Base-by-base conservation (phyloP, 768 basidiomycete species). In the Termitomyces eurrhizus region DNA sequence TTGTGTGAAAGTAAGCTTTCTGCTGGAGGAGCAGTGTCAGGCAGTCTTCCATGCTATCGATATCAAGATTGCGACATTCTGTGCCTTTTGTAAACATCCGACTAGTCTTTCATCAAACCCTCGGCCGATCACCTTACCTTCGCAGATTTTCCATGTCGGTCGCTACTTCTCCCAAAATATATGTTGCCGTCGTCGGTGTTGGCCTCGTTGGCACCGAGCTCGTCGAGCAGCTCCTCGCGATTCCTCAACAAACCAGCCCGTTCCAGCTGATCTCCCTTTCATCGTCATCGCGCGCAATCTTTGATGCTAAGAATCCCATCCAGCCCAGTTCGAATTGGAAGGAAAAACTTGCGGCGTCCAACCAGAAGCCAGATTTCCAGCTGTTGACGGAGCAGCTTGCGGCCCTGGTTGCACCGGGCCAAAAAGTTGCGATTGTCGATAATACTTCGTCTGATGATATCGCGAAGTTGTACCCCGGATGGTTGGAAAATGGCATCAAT, bases 181-280 rank as follows among this genome's bases (percentile, higher is more conserved):
- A 77, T 75, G 85, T 98, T 56, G 93, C 93, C 48, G 81, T 97
- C 64, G 80, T 98, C 58, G 97, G 97, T 60, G 83, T 93, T 36
- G 97, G 97, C 3, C 90, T 96, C 56, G 97, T 99, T 29, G 97
- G 97, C 33, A 80, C 84, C 44, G 92, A 93, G 69, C 84, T 98
- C 67, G 80, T 98, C 72, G 73, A 80, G 45, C 97, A 98, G 73
- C 80, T 98, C 26, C 79, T 85, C 52, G 77, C 87, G 13, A 80
- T 87, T 39, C 86, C 89, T 2, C 62, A 77, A n/a, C 76, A 83
- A 37, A 65, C 67, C 67, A 76, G 77, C 32, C 82, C 80, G 9
- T 86, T 92, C 78, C 79, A 75, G 52, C 77, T 94, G 67, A 78
- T 89, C 67, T 85, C 88, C 18, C 77, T 92, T 59, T 80, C 88